A percentile compares a stretch with the other conserved stretches of the same genome.
These are phyloP conservation scores for Fabrea salina DNA, from an alignment of 169 alveolate species.

Conservation along the genomic window DNA sequence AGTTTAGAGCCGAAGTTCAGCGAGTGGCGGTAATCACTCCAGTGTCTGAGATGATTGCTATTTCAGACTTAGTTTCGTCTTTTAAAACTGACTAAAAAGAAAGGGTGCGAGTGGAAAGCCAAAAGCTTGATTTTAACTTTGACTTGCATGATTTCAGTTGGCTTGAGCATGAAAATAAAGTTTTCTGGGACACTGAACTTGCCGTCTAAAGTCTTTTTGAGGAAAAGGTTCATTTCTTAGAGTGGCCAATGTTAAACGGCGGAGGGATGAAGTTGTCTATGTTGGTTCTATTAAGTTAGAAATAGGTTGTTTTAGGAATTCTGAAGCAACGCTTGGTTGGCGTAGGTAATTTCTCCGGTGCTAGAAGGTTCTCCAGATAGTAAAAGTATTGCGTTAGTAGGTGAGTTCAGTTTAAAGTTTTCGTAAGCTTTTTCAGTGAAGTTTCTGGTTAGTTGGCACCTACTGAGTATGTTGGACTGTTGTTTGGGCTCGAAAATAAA, in stretches of 20 bases:
- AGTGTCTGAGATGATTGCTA: background rate
- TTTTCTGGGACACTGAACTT: too few species aligned
- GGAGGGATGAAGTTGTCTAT: background rate
- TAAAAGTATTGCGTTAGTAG: background rate
- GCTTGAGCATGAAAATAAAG: too few species aligned
- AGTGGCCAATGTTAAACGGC: too few species aligned
- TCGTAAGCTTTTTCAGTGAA: too few species aligned
- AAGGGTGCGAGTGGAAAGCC: background rate
- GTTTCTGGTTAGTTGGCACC: too few species aligned
- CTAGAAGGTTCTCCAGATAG: background rate
- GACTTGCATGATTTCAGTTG: too few species aligned
- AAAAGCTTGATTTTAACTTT: background rate
- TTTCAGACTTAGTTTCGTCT: background rate
- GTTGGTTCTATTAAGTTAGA: background rate
- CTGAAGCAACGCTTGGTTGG: background rate
- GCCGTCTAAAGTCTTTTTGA: too few species aligned
- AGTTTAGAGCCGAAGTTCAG: background rate
- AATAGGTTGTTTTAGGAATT: background rate
- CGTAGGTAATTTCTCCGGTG: background rate
- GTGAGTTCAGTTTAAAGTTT: too few species aligned
- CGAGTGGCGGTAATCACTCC: background rate
- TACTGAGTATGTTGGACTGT: too few species aligned
- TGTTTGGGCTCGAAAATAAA: too few species aligned
- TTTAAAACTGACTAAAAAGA: background rate
- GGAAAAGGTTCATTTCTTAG: too few species aligned